These are phyloP conservation scores for Meredithiella fracta DNA, from an alignment of 2,329 filamentous ascomycete genomes.

Conservation along the genomic window DNA sequence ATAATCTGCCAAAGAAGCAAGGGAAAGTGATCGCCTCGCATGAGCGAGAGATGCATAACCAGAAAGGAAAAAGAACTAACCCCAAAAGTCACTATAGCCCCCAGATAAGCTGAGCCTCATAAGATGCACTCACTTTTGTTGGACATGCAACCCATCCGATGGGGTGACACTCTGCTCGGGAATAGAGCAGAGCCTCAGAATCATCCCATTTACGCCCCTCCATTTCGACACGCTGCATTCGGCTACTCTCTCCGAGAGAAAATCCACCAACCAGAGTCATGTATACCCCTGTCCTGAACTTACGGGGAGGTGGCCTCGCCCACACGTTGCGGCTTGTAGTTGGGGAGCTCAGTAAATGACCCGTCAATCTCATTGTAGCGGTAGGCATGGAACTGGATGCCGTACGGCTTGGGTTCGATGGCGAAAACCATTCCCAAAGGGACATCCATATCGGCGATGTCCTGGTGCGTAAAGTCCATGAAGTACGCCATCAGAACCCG, in stretches of 20 bases:
- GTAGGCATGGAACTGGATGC: slow-evolving; percentile 93
- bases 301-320: background rate
- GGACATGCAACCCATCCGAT: background rate
- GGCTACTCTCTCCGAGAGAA: background rate
- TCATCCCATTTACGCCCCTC: background rate
- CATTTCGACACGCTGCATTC: background rate
- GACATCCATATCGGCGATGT: slow-evolving; percentile 88
- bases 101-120: background rate
- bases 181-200: slow-evolving; percentile 3
- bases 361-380: slow-evolving; percentile 62
- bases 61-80: no score
- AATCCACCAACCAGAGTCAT: background rate
- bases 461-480: slow-evolving; percentile 74
- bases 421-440: slow-evolving; percentile 87
- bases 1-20: background rate
- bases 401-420: slow-evolving; percentile 93
- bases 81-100: background rate
- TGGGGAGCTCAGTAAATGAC: slow-evolving; percentile 73
- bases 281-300: background rate
- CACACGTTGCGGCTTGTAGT: slow-evolving; percentile 51
- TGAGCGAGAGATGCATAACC: no score
- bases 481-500: slow-evolving; percentile 93
- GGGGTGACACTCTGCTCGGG: background rate
- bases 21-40: background rate
- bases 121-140: background rate